Evolutionary conservation across 2,329 filamentous ascomycete genomes (phyloP), one percentile per base, ranked within the genome.

Genomic region (Fusarium multiceps): DNA sequence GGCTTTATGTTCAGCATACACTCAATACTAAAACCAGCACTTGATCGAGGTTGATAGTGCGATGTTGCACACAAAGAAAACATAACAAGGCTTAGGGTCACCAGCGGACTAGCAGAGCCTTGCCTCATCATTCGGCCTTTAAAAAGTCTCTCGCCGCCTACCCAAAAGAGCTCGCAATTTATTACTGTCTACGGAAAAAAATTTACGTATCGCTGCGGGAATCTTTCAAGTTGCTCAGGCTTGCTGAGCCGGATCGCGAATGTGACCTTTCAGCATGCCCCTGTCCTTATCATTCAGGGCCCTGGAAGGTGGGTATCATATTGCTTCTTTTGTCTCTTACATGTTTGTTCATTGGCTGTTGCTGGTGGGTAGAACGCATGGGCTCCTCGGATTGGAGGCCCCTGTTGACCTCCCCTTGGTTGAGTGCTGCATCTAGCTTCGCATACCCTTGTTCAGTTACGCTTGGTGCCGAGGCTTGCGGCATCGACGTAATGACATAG

Each of bases 291-390:
- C 55, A 50, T 46, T 50, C 59, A 61, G 49, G 45, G 51, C 58
- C 56, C 61, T 59, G 43, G 60, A 32, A 54, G 25, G 74, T 61
- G 73, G 71, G 63, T 40, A 54, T 37, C 56, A 65, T 59, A 74
- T 76, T 76, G 72, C 74, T 76, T 76, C 73, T 76, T 76, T 76
- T 59, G 73, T 68, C 61, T 48, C 20, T 45, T 27, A 21, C 27
- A 47, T 32, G 63, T 54, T 37, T 59, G 54, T 49, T 55, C 55
- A 76, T 76, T 76, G 74, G 74, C 23, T 42, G 55, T 23, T 23
- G 7, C 28, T 14, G 2, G 25, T 57, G 66, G 62, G 66, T 56
- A 57, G 46, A 54, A 48, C 55, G 62, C 67, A 71, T 59, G 57
- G 63, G 18, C 37, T 40, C 66, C 32, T 53, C 49, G 49, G 34